phyloP scores from a whole-genome alignment of 805 yeast species.

The Maudiozyma bulderi region DNA sequence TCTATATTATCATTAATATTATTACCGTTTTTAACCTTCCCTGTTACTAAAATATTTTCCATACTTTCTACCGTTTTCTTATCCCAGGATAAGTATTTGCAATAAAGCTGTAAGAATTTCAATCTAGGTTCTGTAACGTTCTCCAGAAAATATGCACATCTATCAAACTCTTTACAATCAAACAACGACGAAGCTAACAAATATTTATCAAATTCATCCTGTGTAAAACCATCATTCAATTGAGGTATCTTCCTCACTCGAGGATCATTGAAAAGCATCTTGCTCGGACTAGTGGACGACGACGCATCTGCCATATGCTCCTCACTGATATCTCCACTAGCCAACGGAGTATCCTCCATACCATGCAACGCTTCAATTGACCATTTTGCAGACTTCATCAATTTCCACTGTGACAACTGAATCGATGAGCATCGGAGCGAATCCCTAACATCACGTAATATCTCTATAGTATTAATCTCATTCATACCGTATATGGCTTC shows the following conservation, averaged over 20 bases:
- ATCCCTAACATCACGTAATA: slow-evolving; percentile 11
- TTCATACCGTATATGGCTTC: background rate
- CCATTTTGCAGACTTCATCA: slow-evolving; percentile 74
- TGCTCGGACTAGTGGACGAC: slow-evolving; percentile 9
- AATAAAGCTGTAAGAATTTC: slow-evolving; percentile 57
- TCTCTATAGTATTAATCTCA: background rate
- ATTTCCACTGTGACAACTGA: slow-evolving; percentile 45
- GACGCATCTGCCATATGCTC: slow-evolving; percentile 19
- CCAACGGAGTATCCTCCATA: slow-evolving; percentile 20
- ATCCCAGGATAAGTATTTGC: slow-evolving; percentile 69
- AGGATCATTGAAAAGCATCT: slow-evolving; percentile 6
- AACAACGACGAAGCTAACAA: slow-evolving; percentile 64
- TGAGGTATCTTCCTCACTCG: background rate
- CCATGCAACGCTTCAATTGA: slow-evolving; percentile 73
- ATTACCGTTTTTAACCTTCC: slow-evolving; percentile 12
- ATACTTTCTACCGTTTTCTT: slow-evolving; percentile 59
- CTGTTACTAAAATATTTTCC: slow-evolving; percentile 50
- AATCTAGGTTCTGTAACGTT: slow-evolving; percentile 39
- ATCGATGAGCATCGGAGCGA: slow-evolving; percentile 34
- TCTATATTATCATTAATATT: slow-evolving; percentile 4
- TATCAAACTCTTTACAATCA: slow-evolving; percentile 73
- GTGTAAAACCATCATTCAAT: slow-evolving; percentile 9
- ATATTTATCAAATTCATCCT: slow-evolving; percentile 37
- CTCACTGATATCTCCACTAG: background rate
- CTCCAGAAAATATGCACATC: slow-evolving; percentile 55